phyloP scores from a whole-genome alignment of 176 grass and related monocot genomes.

The Thinopyrum elongatum region DNA sequence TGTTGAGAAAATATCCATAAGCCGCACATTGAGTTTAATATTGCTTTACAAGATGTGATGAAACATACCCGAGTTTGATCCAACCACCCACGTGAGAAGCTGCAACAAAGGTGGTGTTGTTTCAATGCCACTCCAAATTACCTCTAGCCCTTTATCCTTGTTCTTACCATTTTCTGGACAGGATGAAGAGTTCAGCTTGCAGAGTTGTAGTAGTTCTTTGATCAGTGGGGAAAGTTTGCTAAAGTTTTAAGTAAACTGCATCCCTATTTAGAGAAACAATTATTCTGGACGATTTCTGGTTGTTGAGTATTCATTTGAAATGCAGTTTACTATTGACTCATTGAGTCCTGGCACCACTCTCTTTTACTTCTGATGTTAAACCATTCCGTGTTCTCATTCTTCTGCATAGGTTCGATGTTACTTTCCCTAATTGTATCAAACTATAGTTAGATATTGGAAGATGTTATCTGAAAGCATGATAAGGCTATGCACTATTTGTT shows the following conservation, averaged over 20 bases:
- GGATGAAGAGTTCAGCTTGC: neutral
- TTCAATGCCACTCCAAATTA: neutral
- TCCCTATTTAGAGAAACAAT: neutral
- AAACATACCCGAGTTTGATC: neutral
- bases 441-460: neutral
- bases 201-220: neutral
- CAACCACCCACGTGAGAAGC: neutral
- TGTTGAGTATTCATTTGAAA: neutral
- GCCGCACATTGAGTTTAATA: neutral
- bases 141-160: neutral
- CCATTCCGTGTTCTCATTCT: neutral
- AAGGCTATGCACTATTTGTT: neutral
- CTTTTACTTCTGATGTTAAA: neutral
- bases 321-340: neutral
- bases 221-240: neutral
- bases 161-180: neutral
- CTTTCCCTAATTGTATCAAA: neutral
- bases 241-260: neutral
- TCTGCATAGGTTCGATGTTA: neutral
- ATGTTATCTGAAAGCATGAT: neutral
- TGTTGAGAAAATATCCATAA: neutral
- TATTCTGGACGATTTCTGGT: neutral
- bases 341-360: neutral
- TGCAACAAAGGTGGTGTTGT: neutral
- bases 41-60: neutral